Base-by-base conservation (phyloP, 2,329 filamentous ascomycete genomes). In the Colletotrichum sp. region DNA sequence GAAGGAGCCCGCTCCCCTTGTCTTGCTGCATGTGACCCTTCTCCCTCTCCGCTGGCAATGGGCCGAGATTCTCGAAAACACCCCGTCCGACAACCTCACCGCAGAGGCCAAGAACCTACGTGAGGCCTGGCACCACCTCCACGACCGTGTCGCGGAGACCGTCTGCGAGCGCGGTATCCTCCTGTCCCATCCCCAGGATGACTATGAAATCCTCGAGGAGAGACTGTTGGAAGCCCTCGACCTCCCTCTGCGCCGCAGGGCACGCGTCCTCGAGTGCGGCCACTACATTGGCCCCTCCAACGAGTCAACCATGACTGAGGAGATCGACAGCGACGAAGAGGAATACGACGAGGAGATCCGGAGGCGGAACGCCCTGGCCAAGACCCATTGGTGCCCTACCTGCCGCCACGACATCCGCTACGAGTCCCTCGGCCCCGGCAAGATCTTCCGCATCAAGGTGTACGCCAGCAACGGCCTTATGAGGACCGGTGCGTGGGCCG, bases 401-500 rank as follows among this genome's bases (percentile, higher is more conserved):
- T 92, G 91, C 81, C 85, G 84, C n/a, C 85, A 85, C 39, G 90
- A 92, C 68, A 92, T 92, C 76, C 85, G 84, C 55, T 90, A 86
- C 78, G 90, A 92, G 78, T 85, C 88, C 55, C 89, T 90, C 5
- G 90, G 89, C 2, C 81, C 85, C 6, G 85, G 87, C 72, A 91
- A 90, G 80, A 88, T 92, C 65, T 97, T 95, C 88, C 91, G 93
- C 34, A 90, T 99, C 83, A 97, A 96, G 82, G 93, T 99, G 2
- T 99, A 96, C 81, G 97, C 97, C 1, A 96, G 96, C 68, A 99
- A 99, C 84, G 97, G 97, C 0, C 87, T 99, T 64, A 98, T 99
- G 95, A 92, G 93, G 75, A 93, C 95, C 7, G 95, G 95, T 0
- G 96, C 97, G 0, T 99, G 97, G 97, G 92, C 92, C 6, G 96